phyloP scores from a whole-genome alignment of 805 yeast genomes.

The Nakazawaea laoshanensis region DNA sequence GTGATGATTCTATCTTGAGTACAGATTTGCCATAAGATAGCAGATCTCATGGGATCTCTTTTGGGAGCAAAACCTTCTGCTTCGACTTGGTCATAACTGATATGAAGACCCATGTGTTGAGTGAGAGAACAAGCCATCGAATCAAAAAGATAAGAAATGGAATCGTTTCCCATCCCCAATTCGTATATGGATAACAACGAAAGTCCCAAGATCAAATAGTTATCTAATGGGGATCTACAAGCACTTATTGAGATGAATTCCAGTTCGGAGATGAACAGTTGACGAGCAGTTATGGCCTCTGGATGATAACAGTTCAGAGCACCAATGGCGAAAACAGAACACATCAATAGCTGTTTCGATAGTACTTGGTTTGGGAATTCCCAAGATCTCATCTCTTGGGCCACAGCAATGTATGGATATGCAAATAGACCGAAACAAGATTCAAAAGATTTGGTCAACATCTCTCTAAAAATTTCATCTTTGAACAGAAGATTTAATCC shows the following conservation, averaged over 20 bases:
- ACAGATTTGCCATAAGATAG: conserved; percentile 23
- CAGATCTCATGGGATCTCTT: conserved; percentile 18
- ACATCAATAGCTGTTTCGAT: conserved; percentile 18
- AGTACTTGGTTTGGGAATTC: conserved; percentile 14
- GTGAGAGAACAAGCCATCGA: conserved; percentile 24
- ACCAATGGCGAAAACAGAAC: conserved; percentile 18
- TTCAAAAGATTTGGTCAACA: conserved; percentile 11
- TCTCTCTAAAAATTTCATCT: conserved; percentile 11
- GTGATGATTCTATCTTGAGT: conserved; percentile 23
- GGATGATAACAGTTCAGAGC: conserved; percentile 16
- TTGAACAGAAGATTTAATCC: conserved; percentile 13
- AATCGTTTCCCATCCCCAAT: conserved; percentile 20
- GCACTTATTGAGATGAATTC: conserved; percentile 17
- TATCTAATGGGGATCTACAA: conserved; percentile 15
- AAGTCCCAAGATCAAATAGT: conserved; percentile 17
- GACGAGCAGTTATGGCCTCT: conserved; percentile 7
- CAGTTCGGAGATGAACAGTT: conserved; percentile 18
- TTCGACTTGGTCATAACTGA: conserved; percentile 13
- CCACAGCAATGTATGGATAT: conserved; percentile 13
- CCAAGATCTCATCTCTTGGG: conserved; percentile 11
- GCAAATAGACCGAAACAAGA: conserved; percentile 10
- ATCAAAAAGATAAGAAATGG: conserved; percentile 21
- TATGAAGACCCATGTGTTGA: conserved; percentile 26
- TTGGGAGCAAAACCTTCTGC: conserved; percentile 17
- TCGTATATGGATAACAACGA: conserved; percentile 22